Percentiles rank a stretch among this genome's conserved stretches.
phyloP scores from a whole-genome alignment of 345 rosid genomes.

The Syzygium oleosum region DNA sequence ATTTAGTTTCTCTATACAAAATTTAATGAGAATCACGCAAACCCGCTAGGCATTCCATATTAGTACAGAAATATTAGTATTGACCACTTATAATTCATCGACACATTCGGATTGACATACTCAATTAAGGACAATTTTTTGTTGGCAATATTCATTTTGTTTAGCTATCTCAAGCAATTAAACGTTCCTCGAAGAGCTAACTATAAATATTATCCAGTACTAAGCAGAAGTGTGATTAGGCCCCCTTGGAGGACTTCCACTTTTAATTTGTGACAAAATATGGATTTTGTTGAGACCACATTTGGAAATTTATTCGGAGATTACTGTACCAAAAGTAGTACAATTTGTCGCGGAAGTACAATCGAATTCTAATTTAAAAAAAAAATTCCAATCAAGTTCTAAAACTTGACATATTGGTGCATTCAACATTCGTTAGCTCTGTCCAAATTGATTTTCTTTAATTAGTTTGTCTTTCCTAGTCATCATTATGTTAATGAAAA shows the following conservation, averaged over 20 bases:
- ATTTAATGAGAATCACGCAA: too few species aligned
- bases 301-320: rapidly evolving
- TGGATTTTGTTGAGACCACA: neutral
- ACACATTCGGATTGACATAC: too few species aligned
- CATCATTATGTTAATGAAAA: neutral
- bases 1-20: too few species aligned
- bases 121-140: too few species aligned
- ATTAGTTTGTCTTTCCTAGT: neutral
- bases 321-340: neutral
- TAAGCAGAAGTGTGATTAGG: rapidly evolving
- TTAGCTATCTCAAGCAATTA: too few species aligned
- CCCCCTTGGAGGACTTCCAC: neutral
- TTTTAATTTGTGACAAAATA: neutral
- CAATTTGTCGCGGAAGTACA: neutral
- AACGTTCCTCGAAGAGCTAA: neutral
- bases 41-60: too few species aligned
- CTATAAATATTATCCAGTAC: rapidly evolving
- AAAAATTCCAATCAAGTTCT: rapidly evolving
- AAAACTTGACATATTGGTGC: rapidly evolving
- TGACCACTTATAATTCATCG: too few species aligned
- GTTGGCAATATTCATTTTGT: too few species aligned
- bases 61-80: too few species aligned
- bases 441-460: rapidly evolving
- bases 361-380: rapidly evolving
- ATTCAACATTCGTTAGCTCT: neutral